Evolutionary conservation across 1,284 basidiomycete genomes (phyloP), one percentile per base, ranked within the genome.

Genomic region (Austropuccinia psidii): DNA sequence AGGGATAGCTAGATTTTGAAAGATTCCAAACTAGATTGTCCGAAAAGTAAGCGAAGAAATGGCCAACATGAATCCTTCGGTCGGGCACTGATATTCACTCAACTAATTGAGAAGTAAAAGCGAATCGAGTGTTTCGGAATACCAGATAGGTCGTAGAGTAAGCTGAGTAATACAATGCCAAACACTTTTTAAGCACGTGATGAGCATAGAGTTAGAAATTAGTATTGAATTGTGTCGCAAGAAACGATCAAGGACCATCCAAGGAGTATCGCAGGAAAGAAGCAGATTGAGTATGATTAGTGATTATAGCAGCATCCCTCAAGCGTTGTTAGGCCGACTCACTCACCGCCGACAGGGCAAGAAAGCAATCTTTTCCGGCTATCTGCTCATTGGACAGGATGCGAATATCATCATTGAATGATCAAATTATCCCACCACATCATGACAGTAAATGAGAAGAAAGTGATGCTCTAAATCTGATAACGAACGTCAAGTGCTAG

Each of bases 1-100:
- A 35, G 88, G 84, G 31, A 86, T 87, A 49, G 89, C 89, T 75
- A 93, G 84, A 4, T 77, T 76, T 47, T 78, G 77, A 21, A 77
- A 45, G 39, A 75, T 29, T 15, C 75, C 65, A 61, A 78, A 50
- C 33, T 76, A 61, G 62, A 72, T 7, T 72, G 75, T 50, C 78
- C 41, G 19, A 76, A 69, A 27, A 74, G 54, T 8, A 78, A 62
- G 4, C 9, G 43, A 43, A 49, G 41, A 69, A 37, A n/a, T n/a
- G n/a, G n/a, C n/a, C n/a, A n/a, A n/a, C 27, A 13, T 50, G 17
- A 50, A 9, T n/a, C 47, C 17, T 15, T 50, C 27, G n/a, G n/a
- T 50, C 17, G 5, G 11, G 24, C 19, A 50, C 9, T 21, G 47
- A 50, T 50, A n/a, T 6, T 21, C n/a, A 43, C 37, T 27, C 39